Evolutionary conservation across 805 yeast species (phyloP).

Genomic region (Candida khao-thaluensis): DNA sequence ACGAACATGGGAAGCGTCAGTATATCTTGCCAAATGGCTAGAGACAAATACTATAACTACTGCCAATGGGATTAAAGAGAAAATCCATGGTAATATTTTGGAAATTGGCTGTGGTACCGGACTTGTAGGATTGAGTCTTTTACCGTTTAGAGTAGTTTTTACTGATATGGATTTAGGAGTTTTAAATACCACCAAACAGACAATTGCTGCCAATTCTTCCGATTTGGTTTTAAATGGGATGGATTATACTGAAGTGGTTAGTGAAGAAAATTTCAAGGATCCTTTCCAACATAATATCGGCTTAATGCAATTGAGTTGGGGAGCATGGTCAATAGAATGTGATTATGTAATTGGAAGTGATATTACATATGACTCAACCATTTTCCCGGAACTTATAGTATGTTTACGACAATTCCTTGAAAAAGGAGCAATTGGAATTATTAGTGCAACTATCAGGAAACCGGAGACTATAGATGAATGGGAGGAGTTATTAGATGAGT

Average conservation of each 20-base stretch:
- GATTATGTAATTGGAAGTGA: slow-evolving; percentile 79
- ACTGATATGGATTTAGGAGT: slow-evolving; percentile 70
- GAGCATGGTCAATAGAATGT: slow-evolving; percentile 35
- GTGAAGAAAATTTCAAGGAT: slow-evolving; percentile 3
- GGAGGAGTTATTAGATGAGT: slow-evolving; percentile 26
- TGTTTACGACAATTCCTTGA: slow-evolving; percentile 44
- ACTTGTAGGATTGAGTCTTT: slow-evolving; percentile 55
- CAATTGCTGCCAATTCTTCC: slow-evolving; percentile 13
- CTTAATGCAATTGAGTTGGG: slow-evolving; percentile 46
- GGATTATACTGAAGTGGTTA: slow-evolving; percentile 33
- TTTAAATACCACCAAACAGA: slow-evolving; percentile 41
- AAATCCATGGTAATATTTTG: slow-evolving; percentile 33
- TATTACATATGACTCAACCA: slow-evolving; percentile 74
- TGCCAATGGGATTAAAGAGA: background rate
- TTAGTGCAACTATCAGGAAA: slow-evolving; percentile 80
- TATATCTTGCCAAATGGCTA: slow-evolving; percentile 54
- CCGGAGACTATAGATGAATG: slow-evolving; percentile 30
- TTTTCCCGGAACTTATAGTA: slow-evolving; percentile 53
- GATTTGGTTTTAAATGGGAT: background rate
- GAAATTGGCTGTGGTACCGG: slow-evolving; percentile 95
- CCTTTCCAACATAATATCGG: slow-evolving; percentile 1
- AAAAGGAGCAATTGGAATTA: slow-evolving; percentile 34
- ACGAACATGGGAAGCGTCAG: slow-evolving; percentile 93
- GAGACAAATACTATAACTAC: background rate
- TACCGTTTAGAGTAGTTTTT: slow-evolving; percentile 32